Base-by-base conservation (phyloP, 176 grass and related monocot genomes). In the Triticum timopheevii region DNA sequence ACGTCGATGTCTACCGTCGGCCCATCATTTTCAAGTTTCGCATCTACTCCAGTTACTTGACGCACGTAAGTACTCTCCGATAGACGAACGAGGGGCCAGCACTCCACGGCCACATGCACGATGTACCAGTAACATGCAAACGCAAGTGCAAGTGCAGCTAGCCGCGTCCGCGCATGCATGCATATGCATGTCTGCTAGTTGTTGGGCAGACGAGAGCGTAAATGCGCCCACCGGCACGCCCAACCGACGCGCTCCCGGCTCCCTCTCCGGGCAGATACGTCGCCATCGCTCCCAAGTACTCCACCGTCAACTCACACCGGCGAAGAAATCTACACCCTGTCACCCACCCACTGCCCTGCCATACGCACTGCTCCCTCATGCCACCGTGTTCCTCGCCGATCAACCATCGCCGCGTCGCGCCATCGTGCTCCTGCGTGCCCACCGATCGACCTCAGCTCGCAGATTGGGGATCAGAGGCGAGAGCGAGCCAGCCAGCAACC, bases 201-300 rank as follows among this genome's bases (percentile, higher is more conserved):
- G 38, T 75, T 74, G 39, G 23, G 72, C 7, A 72, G 66, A 59
- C 39, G 70, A 0, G 16, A 8, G 42, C 73, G 27, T 86, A 79
- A 86, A 70, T 86, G 84, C 64, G 65, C 35, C 33, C 74, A 59
- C 82, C 82, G 82, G 58, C 65, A 4, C 10, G 42, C 5, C 77
- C 76, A 38, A 8, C 13, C 52, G 12, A 16, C 4, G 40, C 25
- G 59, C 54, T 61, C 73, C 27, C 39, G 39, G 39, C 39, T 76
- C 30, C 44, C 39, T 40, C 39, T 82, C 80, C 78, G 56, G 34
- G 20, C 78, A 30, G 59, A 81, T 34, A 20, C 80, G 20, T 82
- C 80, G 64, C 80, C 62, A 23, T 82, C 42, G 79, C 40, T 4
- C 5, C 24, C 24, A 12, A 52, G 49, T 6, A 28, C 63, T 16